Evolutionary conservation across 2,329 filamentous ascomycete species (phyloP), one percentile per base, ranked within the genome.

Genomic region (Pseudogymnoascus sp.): DNA sequence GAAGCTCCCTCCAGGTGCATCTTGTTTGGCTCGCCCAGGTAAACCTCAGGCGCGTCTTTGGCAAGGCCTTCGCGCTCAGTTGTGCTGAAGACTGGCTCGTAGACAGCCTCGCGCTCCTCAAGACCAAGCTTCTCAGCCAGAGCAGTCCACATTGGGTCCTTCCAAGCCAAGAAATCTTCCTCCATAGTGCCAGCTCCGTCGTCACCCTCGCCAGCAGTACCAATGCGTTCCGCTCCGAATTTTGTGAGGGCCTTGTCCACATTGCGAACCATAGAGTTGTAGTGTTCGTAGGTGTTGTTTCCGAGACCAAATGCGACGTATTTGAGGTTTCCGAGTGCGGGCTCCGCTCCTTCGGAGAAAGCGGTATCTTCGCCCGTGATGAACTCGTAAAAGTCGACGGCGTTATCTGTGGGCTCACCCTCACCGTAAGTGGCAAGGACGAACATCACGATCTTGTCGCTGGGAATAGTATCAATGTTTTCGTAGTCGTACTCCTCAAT

Each of bases 251-350:
- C 87, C 75, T 89, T 87, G 78, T 95, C 87, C 64, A 97, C 88
- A 67, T 93, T 90, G 75, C 93, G 91, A 65, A 99, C 93, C 91
- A 99, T 96, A 61, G 89, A 89, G 80, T 99, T 99, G 83, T 97
- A 99, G 81, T 99, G 95, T 75, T 99, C 95, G 75, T 99, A 99
- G 28, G 95, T 97, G 81, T 97, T 99, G 82, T 99, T 99, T 69
- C 95, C 95, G 40, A 99, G 86, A 72, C 95, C 95, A 72, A 99
- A 99, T 63, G 92, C 85, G 72, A 99, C 92, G 74, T 93, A 99
- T 76, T 93, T 93, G 73, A 99, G 84, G 72, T 91, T 93, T 61
- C 79, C 82, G 62, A 99, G 85, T 60, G 93, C 84, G 66, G 88
- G 84, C 21, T 93, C 89, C 53, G 77, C 78, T 70, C 87, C 84